Conservation (phyloP, 2,329 filamentous ascomycete species). For the Coniochaeta prunicola region DNA sequence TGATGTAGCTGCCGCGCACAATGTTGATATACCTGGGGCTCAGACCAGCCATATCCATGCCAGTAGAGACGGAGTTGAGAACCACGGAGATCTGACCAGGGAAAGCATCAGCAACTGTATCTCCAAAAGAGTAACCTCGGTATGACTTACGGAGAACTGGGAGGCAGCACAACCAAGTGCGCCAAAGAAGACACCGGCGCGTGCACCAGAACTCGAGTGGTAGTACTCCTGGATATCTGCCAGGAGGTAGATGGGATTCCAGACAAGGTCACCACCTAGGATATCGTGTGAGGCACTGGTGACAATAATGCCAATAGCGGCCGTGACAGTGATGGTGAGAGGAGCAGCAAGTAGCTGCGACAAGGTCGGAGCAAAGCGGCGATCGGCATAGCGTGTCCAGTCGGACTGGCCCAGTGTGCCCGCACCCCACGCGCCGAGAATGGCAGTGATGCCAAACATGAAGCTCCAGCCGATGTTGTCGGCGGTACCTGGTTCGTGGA, state of each 20-base stretch:
- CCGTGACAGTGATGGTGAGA: conserved; percentile 18
- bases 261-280: conserved; percentile 15
- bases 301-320: conserved; percentile 11
- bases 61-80: conserved; percentile 35
- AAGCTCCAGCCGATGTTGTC: conserved; percentile 4
- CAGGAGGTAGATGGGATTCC: conserved; percentile 17
- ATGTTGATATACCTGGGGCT: conserved; percentile 31
- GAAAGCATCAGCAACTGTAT: conserved; percentile 2
- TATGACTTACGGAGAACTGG: conserved; percentile 15
- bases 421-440: conserved; percentile 17
- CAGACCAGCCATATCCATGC: conserved; percentile 29
- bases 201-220: conserved; percentile 11
- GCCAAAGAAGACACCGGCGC: conserved; percentile 19
- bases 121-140: not conserved
- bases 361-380: conserved; percentile 8
- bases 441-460: conserved; percentile 14
- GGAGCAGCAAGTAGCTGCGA: conserved; percentile 17
- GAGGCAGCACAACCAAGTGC: conserved; percentile 16
- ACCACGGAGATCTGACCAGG: conserved; percentile 3
- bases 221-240: conserved; percentile 17
- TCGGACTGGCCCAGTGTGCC: conserved; percentile 20
- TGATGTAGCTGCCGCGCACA: conserved; percentile 27
- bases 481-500: conserved; percentile 7
- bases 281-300: conserved; percentile 15
- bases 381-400: conserved; percentile 18